Evolutionary conservation across 192 early-diverging fungal species (phyloP).

Genomic region (Phycomyces nitens): DNA sequence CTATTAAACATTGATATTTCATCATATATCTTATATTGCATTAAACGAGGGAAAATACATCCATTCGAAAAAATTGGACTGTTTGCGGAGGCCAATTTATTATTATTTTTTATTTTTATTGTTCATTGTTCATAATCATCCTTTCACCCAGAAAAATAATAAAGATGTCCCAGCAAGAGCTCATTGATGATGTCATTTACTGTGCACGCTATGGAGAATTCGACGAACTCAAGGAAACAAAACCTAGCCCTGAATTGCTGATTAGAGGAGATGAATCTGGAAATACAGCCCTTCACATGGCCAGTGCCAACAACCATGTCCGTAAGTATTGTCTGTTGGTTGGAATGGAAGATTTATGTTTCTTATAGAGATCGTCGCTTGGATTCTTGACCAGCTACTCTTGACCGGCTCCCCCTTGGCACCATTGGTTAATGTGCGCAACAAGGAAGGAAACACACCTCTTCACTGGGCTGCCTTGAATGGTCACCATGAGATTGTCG

Average conservation of each 20-base stretch:
- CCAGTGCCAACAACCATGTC: slow-evolving; percentile 75
- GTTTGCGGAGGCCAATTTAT: no score
- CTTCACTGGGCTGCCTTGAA: slow-evolving; percentile 87
- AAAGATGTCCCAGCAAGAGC: no score
- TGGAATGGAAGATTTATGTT: not conserved
- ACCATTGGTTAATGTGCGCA: slow-evolving; percentile 46
- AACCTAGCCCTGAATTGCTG: slow-evolving; percentile 26
- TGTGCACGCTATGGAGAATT: slow-evolving; percentile 75
- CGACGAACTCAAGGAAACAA: slow-evolving; percentile 55
- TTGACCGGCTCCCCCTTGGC: not conserved
- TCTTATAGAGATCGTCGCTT: slow-evolving; percentile 48
- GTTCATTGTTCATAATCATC: no score
- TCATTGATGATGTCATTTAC: slow-evolving; percentile 57
- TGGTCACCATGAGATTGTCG: slow-evolving; percentile 66
- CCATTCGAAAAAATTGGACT: no score
- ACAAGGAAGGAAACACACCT: slow-evolving; percentile 64
- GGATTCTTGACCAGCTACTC: slow-evolving; percentile 36
- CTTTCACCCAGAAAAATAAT: no score
- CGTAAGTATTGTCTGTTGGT: slow-evolving; percentile 23
- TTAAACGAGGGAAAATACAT: no score
- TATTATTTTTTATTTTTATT: no score
- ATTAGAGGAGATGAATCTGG: slow-evolving; percentile 45
- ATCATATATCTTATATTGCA: no score
- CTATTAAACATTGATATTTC: not conserved
- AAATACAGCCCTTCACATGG: slow-evolving; percentile 77